Evolutionary conservation across 106 monocot species (phyloP), one percentile per base, ranked within the genome.

Genomic region (Ottelia alismoides): DNA sequence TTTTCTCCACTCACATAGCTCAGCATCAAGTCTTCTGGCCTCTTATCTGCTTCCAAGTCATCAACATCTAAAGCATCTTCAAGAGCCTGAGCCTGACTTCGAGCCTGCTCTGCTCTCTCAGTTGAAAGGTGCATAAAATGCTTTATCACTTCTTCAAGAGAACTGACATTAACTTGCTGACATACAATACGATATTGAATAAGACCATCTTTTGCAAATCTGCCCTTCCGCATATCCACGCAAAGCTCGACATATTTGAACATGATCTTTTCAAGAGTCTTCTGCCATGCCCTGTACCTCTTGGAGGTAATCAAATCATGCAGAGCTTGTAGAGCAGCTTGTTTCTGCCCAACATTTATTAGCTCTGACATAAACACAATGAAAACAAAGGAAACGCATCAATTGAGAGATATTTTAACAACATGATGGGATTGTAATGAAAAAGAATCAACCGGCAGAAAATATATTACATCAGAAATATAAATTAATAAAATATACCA

Each of bases 1-100:
- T 53, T 53, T 25, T 53, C 53, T 18, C 53, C 53, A 53, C 53
- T 53, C 6, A 53, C 53, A 53, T 53, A 53, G 26, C 53, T 53
- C 7, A 53, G 25, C 53, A 53, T 53, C 26, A 53, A 53, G 21
- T 53, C 53, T 53, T 53, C 53, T 25, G 53, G 53, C 25, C 53
- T 24, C 18, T 27, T 23, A 21, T 53, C 53, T 25, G 53, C 53
- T 53, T 53, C 53, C 26, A 53, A 27, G 26, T 53, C 53, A 53
- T 53, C 53, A 53, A 53, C 53, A 53, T 53, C 53, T 21, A 53
- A 25, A 27, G 53, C 53, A 24, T 53, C 53, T 27, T 53, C 53
- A 5, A 53, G 26, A 7, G 53, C 53, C 18, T 25, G 53, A 4
- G 53, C 53, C 24, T 53, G 53, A 18, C 53, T 53, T 25, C 53